A percentile compares a stretch with the other conserved stretches of the same genome.
Evolutionary conservation across 148 eudicot genomes (phyloP).

Genomic region (Beta vulgaris): DNA sequence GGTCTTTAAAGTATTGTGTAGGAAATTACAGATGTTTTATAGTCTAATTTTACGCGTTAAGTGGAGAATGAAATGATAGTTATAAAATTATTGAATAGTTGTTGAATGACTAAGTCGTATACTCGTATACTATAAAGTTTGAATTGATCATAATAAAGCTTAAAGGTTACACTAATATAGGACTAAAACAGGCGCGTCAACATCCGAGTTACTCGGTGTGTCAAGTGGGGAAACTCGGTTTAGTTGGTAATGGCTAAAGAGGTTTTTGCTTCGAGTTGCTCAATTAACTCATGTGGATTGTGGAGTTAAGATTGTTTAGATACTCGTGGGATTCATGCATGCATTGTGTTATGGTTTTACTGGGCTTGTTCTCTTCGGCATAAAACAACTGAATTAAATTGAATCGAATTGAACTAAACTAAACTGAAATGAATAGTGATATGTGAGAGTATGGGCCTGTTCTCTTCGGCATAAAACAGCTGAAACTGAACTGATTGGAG

Average conservation of each 20-base stretch:
- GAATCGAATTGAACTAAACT: too few relatives aligned
- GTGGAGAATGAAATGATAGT: not conserved
- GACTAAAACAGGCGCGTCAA: conserved; percentile 19
- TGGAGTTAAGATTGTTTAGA: too few relatives aligned
- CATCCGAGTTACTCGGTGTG: conserved; percentile 19
- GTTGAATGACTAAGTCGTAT: conserved; percentile 25
- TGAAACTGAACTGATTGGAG: too few relatives aligned
- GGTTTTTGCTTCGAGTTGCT: not conserved
- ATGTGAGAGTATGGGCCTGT: too few relatives aligned
- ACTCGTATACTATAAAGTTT: too few relatives aligned
- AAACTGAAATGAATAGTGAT: too few relatives aligned
- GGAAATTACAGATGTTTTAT: conserved; percentile 3
- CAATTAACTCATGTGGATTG: not conserved
- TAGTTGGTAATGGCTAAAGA: not conserved
- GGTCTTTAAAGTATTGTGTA: not conserved
- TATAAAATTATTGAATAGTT: not conserved
- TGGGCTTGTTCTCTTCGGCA: too few relatives aligned
- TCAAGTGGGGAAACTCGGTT: conserved; percentile 13
- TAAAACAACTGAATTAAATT: too few relatives aligned
- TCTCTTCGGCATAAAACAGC: too few relatives aligned
- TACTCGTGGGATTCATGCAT: not conserved
- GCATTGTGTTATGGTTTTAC: too few relatives aligned
- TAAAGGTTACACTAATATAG: not conserved
- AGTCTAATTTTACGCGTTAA: conserved; percentile 11
- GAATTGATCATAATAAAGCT: conserved; percentile 10